A percentile compares a stretch with the other conserved stretches of the same genome.
Conservation (phyloP, 352 stramenopile species). For the Phytophthora rubi region DNA sequence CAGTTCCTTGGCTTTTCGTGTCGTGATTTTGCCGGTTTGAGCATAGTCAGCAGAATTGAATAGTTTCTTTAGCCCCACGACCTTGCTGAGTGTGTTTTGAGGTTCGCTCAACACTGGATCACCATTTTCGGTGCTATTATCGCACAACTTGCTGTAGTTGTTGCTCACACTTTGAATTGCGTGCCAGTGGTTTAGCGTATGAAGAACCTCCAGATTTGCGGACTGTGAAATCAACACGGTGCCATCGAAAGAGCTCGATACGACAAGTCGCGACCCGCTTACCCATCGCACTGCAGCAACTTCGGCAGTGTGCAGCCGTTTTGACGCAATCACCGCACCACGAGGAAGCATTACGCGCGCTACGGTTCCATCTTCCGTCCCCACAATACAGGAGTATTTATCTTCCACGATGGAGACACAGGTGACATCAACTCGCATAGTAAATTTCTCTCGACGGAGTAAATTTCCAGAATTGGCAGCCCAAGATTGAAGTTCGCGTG, state of each 20-base stretch:
- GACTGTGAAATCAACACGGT: slow-evolving; percentile 43
- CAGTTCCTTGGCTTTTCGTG: slow-evolving; percentile 10
- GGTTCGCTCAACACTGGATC: background rate
- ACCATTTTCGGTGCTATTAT: background rate
- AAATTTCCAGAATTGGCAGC: slow-evolving; percentile 30
- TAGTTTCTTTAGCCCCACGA: slow-evolving; percentile 9
- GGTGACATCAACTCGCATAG: slow-evolving; percentile 37
- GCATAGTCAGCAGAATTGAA: slow-evolving; percentile 24
- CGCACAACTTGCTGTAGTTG: background rate
- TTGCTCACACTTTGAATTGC: slow-evolving; percentile 33
- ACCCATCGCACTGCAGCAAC: slow-evolving; percentile 37
- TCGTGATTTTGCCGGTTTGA: slow-evolving; percentile 32
- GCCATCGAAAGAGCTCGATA: slow-evolving; percentile 40
- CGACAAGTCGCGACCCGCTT: slow-evolving; percentile 19
- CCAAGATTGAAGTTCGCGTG: slow-evolving; percentile 41
- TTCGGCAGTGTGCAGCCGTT: slow-evolving; percentile 32
- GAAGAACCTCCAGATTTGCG: slow-evolving; percentile 42
- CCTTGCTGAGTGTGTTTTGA: background rate
- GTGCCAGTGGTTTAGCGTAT: slow-evolving; percentile 54
- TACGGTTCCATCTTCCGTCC: slow-evolving; percentile 44
- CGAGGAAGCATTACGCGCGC: slow-evolving; percentile 49
- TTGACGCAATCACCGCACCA: slow-evolving; percentile 37
- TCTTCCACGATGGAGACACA: slow-evolving; percentile 45
- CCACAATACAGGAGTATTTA: slow-evolving; percentile 52
- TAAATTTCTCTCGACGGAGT: slow-evolving; percentile 23